Base-by-base conservation (phyloP, 352 stramenopile species). In the Phytopythium ostracodes region DNA sequence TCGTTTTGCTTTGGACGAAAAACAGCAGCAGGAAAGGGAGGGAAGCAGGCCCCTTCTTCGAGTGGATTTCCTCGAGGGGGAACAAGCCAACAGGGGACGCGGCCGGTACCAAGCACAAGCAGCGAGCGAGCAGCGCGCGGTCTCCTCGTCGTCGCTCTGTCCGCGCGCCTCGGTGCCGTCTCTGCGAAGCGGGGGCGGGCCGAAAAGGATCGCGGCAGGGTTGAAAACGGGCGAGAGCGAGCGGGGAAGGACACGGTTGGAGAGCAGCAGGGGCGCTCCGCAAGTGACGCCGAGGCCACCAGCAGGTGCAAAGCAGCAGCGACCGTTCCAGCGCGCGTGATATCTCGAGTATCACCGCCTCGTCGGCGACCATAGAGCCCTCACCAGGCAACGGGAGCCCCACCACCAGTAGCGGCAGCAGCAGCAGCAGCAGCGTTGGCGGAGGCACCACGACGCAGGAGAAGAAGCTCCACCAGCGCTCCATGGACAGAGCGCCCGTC, bases 401-500 rank as follows among this genome's bases (percentile, higher is more conserved):
- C 55, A 65, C 65, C 36, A 70, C 65, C 47, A 77, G 67, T 58
- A 74, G 65, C 64, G 35, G 64, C 59, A 60, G 44, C 57, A 57
- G 33, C 53, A 57, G 33, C 53, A 31, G 53, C 35, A 59, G 47
- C 47, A 54, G 36, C 55, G 22, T 29, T 36, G 36, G 36, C 29
- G 25, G 38, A 47, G 42, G 55, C 36, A 38, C 38, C 36, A 52
- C 53, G 57, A 44, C 50, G 31, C 56, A 71, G 60, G 65, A 88
- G 65, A 86, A 88, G 71, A 88, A 88, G 66, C 72, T 86, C 51
- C 78, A 86, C 66, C 66, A 72, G 31, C 78, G 73, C 44, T 76
- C 75, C 24, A 88, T 88, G 78, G 78, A 88, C 25, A 67, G 76
- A 51, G 58, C 75, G 62, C 69, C 75, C 42, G 63, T 66, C 40